Evolutionary conservation across 495 filamentous ascomycete species (phyloP), one percentile per base, ranked within the genome.

Genomic region (Neohortaea acidophila): DNA sequence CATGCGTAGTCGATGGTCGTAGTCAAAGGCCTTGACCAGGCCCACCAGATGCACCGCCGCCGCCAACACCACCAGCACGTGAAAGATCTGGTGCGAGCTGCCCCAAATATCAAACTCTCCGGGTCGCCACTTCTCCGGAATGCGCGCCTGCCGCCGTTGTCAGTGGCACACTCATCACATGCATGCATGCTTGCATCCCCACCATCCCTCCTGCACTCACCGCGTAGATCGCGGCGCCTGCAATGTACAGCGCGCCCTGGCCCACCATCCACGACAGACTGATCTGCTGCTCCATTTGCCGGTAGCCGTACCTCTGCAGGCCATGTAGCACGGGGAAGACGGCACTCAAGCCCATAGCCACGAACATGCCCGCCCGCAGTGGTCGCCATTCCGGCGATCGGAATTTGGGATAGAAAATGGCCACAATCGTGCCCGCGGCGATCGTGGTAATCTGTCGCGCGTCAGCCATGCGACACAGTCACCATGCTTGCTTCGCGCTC

Each of bases 281-380:
- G 55, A 96, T 92, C 39, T 75, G 70, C 20, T 72, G 59, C 21
- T 75, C 64, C 52, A 82, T 65, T 38, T 64, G 60, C 12, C 54
- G 51, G 11, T 62, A 34, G 8, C 77, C 77, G 51, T 79, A 81
- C 10, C 79, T 51, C 14, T 45, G 38, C 23, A 89, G 32, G 11
- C 79, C 84, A 53, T 93, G 84, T 32, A 83, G 29, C 14, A 83
- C 72, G 0, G 89, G 89, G 36, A 94, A 65, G 14, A 86, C 62
- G 5, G 81, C 84, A 9, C 82, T 93, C 29, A 84, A 61, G 8
- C 89, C 89, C 62, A 96, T 79, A 19, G 69, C 71, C 27, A 93
- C 77, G 56, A 94, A 97, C 84, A 96, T 92, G 38, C 68, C 62
- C 8, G 91, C 84, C 27, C 89, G 75, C 55, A 91, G 84, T 11